These are phyloP conservation scores for Elongisporangium prolatum DNA, from an alignment of 352 stramenopile species.

Conservation along the genomic window DNA sequence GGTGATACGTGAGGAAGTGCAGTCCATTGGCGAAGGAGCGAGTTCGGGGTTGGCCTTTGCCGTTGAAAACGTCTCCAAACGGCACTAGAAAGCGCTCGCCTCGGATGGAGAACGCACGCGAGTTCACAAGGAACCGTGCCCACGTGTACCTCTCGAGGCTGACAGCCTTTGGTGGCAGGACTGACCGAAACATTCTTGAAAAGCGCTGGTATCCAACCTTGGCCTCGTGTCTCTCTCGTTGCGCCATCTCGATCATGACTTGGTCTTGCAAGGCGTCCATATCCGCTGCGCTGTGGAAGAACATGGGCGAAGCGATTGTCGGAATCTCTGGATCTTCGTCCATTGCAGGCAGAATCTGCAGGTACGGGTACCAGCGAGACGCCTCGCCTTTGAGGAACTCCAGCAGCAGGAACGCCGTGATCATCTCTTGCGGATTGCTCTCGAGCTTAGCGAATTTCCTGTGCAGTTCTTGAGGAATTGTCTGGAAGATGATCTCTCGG, in stretches of 20 bases:
- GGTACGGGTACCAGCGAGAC: conserved; percentile 53
- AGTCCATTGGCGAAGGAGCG: conserved; percentile 32
- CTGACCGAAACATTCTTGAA: conserved; percentile 32
- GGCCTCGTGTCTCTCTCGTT: conserved; percentile 16
- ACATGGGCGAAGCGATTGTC: conserved; percentile 23
- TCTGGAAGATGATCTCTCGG: conserved; percentile 23
- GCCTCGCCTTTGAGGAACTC: conserved; percentile 31
- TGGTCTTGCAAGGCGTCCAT: conserved; percentile 43
- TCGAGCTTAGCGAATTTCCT: conserved; percentile 30
- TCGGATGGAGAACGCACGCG: conserved; percentile 71
- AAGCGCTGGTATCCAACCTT: conserved; percentile 37
- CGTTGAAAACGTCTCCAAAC: conserved; percentile 88
- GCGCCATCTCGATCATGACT: conserved; percentile 25
- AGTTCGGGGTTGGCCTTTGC: conserved; percentile 27
- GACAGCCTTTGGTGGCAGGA: conserved; percentile 4
- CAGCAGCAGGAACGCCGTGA: conserved; percentile 60
- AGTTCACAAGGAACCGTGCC: conserved; percentile 61
- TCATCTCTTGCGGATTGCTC: conserved; percentile 36
- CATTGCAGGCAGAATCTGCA: conserved; percentile 34
- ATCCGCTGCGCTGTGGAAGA: conserved; percentile 20
- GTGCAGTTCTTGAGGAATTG: conserved; percentile 20
- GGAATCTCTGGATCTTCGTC: conserved; percentile 1
- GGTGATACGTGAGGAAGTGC: conserved; percentile 60
- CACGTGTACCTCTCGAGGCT: conserved; percentile 27
- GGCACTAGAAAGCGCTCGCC: conserved; percentile 76